A percentile compares a stretch with the other conserved stretches of the same genome.
Conservation (phyloP, 768 basidiomycete species). For the Cystofilobasidium ferigula region DNA sequence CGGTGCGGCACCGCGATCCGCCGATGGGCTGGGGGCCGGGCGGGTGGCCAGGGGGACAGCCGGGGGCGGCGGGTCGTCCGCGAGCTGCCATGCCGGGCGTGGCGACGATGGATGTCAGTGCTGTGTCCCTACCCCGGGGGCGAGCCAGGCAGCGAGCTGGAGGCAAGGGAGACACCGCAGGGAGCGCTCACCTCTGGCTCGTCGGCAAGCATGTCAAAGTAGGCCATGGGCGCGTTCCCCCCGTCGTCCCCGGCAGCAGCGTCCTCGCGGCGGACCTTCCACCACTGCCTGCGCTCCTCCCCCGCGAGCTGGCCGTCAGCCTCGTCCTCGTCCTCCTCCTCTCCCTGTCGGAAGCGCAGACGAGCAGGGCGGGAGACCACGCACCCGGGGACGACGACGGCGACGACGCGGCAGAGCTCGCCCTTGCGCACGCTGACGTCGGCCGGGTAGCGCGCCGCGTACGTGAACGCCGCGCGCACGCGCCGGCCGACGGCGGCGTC, state of each 20-base stretch:
- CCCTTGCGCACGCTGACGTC: slow-evolving; percentile 11
- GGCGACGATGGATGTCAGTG: too few relatives aligned
- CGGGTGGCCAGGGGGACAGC: too few relatives aligned
- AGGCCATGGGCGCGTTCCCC: slow-evolving; percentile 9
- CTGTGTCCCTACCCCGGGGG: background rate
- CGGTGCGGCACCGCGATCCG: too few relatives aligned
- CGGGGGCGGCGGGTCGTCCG: too few relatives aligned
- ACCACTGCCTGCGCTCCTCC: slow-evolving; percentile 1
- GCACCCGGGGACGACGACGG: background rate
- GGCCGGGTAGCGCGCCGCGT: background rate
- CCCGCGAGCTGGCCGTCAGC: too few relatives aligned
- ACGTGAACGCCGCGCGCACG: too few relatives aligned
- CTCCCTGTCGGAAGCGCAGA: background rate
- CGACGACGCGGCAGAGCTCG: background rate
- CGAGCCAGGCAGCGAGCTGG: background rate
- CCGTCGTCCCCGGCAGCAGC: slow-evolving; percentile 6
- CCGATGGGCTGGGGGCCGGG: too few relatives aligned
- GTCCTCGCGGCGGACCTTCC: slow-evolving; percentile 1
- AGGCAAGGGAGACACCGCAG: background rate
- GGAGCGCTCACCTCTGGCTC: background rate
- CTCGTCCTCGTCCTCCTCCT: too few relatives aligned
- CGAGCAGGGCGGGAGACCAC: too few relatives aligned
- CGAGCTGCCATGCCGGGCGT: too few relatives aligned
- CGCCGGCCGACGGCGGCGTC: too few relatives aligned
- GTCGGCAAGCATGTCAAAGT: background rate